Evolutionary conservation across 2,329 filamentous ascomycete species (phyloP).

Genomic region (Pseudogymnoascus sp.): DNA sequence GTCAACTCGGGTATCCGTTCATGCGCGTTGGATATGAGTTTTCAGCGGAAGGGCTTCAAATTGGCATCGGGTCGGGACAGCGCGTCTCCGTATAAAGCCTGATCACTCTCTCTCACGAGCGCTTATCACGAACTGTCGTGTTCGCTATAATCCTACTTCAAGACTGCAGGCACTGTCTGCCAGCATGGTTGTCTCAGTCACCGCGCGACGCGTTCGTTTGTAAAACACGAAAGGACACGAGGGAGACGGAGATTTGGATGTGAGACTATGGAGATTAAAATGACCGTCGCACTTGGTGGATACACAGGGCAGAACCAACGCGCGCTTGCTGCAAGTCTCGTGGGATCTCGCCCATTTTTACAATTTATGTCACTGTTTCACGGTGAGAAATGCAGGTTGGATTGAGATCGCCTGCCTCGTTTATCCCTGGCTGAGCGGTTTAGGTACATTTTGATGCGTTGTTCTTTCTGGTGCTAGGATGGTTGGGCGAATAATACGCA

Average conservation of each 20-base stretch:
- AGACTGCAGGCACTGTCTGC: not conserved
- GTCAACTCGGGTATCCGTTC: conserved; percentile 1
- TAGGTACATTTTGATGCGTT: conserved; percentile 9
- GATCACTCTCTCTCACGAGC: not conserved
- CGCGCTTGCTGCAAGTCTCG: not conserved
- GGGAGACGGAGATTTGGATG: conserved; percentile 4
- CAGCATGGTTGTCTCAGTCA: conserved; percentile 5
- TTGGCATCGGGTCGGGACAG: not conserved
- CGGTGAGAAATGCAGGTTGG: conserved; percentile 6
- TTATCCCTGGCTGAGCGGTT: not conserved
- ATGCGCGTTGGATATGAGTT: conserved; percentile 3
- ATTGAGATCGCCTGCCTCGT: conserved; percentile 1
- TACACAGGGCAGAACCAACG: not conserved
- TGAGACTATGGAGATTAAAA: conserved; percentile 8
- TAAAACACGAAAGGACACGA: not conserved
- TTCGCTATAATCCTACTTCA: not conserved
- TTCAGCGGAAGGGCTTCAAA: not conserved
- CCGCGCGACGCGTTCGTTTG: conserved; percentile 7
- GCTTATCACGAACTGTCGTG: not conserved
- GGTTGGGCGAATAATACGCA: not conserved
- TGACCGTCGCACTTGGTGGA: not conserved
- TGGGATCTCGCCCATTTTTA: conserved; percentile 1
- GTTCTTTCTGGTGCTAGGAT: conserved; percentile 3
- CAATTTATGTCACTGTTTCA: conserved; percentile 7
- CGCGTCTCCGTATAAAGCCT: not conserved